Evolutionary conservation across 2,329 filamentous ascomycete species (phyloP).

Genomic region (Phaeosphaeria sp.): DNA sequence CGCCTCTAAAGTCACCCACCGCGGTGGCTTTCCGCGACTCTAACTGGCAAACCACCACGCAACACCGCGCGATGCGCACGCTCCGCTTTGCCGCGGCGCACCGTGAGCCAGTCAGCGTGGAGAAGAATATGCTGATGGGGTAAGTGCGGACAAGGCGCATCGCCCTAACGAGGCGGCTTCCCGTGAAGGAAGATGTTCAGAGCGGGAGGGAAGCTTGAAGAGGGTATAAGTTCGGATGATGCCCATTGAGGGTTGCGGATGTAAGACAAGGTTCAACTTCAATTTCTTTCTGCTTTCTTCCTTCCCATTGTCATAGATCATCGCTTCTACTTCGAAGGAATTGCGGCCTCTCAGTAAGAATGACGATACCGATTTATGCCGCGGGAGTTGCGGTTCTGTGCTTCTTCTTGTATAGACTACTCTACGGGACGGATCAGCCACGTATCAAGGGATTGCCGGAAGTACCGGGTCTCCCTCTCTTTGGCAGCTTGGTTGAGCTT

Average conservation of each 20-base stretch:
- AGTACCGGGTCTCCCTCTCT: slow-evolving; percentile 55
- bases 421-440: slow-evolving; percentile 56
- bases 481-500: slow-evolving; percentile 56
- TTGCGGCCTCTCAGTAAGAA: slow-evolving; percentile 12
- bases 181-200: background rate
- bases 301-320: background rate
- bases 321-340: background rate
- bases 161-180: background rate
- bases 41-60: slow-evolving; percentile 3
- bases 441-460: slow-evolving; percentile 58
- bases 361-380: slow-evolving; percentile 51
- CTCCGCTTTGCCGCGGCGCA: background rate
- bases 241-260: background rate
- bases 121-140: slow-evolving; percentile 17
- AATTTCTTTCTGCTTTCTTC: background rate
- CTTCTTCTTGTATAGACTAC: slow-evolving; percentile 50
- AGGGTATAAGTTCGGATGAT: slow-evolving; percentile 13
- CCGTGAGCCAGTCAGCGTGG: slow-evolving; percentile 10
- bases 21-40: slow-evolving; percentile 25
- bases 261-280: background rate
- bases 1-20: slow-evolving; percentile 1
- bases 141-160: background rate
- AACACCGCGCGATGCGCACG: background rate
- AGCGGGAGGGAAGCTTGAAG: background rate
- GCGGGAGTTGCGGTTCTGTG: slow-evolving; percentile 51